These are phyloP conservation scores for Debaryomyces psychrophilus DNA, from an alignment of 1,139 yeast species.

Conservation along the genomic window DNA sequence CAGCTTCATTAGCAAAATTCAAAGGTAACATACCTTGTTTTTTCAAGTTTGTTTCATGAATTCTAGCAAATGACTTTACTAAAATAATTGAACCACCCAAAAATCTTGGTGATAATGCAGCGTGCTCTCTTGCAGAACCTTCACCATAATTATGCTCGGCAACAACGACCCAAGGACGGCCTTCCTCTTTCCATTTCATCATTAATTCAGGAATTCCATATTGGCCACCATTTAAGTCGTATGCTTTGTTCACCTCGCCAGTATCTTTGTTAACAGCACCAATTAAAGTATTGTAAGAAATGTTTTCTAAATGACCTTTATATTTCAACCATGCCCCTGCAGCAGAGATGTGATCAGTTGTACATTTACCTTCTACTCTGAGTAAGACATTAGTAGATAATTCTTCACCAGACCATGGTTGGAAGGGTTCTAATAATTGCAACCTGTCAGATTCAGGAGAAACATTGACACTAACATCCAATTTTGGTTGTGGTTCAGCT, in stretches of 20 bases:
- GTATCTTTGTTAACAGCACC: conserved; percentile 98
- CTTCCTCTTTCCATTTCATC: conserved; percentile 90
- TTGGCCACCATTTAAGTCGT: conserved; percentile 79
- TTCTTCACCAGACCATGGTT: conserved; percentile 85
- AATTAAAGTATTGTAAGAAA: conserved; percentile 90
- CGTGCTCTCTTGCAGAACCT: conserved; percentile 99
- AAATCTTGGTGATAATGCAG: conserved; percentile 93
- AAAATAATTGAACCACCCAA: conserved; percentile 87
- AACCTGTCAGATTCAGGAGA: conserved; percentile 74
- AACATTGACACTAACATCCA: conserved; percentile 69
- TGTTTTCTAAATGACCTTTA: conserved; percentile 96
- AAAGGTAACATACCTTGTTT: conserved; percentile 97
- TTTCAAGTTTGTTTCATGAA: conserved; percentile 79
- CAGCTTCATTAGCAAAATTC: conserved; percentile 85
- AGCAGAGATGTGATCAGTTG: conserved; percentile 97
- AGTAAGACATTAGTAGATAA: conserved; percentile 72
- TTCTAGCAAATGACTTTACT: conserved; percentile 96
- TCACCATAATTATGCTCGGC: conserved; percentile 99
- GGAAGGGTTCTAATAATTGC: conserved; percentile 86
- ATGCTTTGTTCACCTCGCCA: conserved; percentile 90
- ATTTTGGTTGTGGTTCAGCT: conserved; percentile 70
- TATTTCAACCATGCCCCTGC: conserved; percentile 99
- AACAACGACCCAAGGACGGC: conserved; percentile 88
- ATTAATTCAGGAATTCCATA: conserved; percentile 92
- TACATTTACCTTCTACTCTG: conserved; percentile 96